Conservation (phyloP, 116 monocot genomes). For the Papilionanthe hybrid region DNA sequence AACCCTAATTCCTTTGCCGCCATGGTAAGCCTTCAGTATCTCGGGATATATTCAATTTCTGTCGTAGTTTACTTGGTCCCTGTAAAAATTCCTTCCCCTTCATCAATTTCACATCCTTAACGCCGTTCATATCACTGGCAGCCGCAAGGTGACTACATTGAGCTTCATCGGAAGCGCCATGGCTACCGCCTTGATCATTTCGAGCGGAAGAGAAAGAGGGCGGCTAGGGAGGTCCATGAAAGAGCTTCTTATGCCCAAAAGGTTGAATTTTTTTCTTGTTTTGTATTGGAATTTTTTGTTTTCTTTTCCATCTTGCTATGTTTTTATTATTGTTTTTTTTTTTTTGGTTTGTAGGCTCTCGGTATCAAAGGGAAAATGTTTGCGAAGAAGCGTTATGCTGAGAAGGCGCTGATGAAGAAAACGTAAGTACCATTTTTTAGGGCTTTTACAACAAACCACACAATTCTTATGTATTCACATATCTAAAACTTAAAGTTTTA, state of each 20-base stretch:
- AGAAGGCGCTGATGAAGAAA: slow-evolving; percentile 98
- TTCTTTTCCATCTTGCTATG: neutral
- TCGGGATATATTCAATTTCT: no score
- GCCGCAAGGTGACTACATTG: slow-evolving; percentile 98
- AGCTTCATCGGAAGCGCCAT: slow-evolving; percentile 94
- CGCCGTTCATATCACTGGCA: slow-evolving; percentile 5
- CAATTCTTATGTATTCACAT: no score
- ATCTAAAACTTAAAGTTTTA: no score
- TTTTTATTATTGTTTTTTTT: no score
- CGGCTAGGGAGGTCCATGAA: slow-evolving; percentile 85
- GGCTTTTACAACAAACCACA: no score
- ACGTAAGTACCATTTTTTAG: slow-evolving; percentile 46
- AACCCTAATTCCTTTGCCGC: neutral
- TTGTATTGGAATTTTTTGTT: slow-evolving; percentile 4
- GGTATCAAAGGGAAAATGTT: slow-evolving; percentile 96
- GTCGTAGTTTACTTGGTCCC: neutral
- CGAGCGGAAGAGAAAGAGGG: slow-evolving; percentile 93
- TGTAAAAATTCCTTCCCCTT: neutral
- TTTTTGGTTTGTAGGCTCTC: slow-evolving; percentile 39
- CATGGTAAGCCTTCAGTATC: neutral
- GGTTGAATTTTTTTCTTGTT: slow-evolving; percentile 25
- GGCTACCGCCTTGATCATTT: slow-evolving; percentile 86
- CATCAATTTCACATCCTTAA: neutral
- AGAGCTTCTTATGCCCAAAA: slow-evolving; percentile 68
- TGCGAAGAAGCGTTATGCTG: slow-evolving; percentile 87